These are phyloP conservation scores for Beauveria sp. DNA, from an alignment of 2,329 filamentous ascomycete species.

Conservation along the genomic window DNA sequence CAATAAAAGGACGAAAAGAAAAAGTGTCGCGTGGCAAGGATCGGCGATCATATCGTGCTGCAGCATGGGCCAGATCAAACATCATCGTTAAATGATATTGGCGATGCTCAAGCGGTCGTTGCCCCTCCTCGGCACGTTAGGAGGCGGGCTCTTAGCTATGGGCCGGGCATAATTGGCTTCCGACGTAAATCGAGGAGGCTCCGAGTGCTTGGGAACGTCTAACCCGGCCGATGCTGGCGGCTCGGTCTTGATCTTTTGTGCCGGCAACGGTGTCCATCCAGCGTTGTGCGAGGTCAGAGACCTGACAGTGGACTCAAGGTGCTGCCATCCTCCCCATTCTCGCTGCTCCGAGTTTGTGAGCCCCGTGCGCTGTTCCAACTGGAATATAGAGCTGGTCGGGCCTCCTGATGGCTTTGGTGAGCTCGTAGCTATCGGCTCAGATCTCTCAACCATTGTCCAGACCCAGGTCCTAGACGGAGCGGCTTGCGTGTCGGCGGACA, in stretches of 20 bases:
- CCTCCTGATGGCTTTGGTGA: constrained; percentile 16
- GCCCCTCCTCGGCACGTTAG: constrained; percentile 18
- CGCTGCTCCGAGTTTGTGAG: constrained; percentile 49
- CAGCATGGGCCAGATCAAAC: not conserved
- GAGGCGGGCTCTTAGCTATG: constrained; percentile 20
- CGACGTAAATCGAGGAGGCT: constrained; percentile 1
- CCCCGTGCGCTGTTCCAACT: constrained; percentile 40
- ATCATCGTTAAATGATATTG: constrained; percentile 33
- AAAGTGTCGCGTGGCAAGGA: not conserved
- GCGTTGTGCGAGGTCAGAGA: constrained; percentile 26
- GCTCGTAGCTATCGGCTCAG: constrained; percentile 19
- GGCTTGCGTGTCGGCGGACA: constrained; percentile 79
- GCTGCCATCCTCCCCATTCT: constrained; percentile 77
- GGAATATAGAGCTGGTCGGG: constrained; percentile 33
- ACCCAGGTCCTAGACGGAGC: constrained; percentile 74
- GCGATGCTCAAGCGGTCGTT: constrained; percentile 34
- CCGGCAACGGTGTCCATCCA: constrained; percentile 25
- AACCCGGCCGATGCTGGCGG: constrained; percentile 20
- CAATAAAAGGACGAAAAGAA: not conserved
- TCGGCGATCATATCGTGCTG: too few species aligned
- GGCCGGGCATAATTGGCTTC: constrained; percentile 16
- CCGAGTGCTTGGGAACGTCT: constrained; percentile 16
- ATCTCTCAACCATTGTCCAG: constrained; percentile 58
- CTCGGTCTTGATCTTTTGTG: constrained; percentile 30
- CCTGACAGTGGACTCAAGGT: constrained; percentile 48